phyloP scores from a whole-genome alignment of 1,284 basidiomycete genomes.

The Erythrobasidium hasegawianum region DNA sequence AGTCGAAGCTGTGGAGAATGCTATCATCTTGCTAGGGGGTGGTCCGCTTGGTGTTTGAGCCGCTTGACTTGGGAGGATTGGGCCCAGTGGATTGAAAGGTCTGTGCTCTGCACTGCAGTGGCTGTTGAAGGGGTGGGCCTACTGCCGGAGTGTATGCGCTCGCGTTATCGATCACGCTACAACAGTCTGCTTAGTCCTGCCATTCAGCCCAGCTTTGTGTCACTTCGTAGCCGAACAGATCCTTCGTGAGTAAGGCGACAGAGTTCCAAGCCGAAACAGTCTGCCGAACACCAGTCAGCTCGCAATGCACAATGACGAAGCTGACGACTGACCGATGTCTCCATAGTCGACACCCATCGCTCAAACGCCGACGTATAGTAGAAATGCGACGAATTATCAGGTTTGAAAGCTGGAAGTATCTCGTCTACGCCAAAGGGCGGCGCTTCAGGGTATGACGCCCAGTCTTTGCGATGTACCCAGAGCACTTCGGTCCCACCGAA shows the following conservation, averaged over 20 bases:
- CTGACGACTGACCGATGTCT: neutral
- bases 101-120: too few relatives aligned
- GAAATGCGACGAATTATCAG: slow-evolving; percentile 35
- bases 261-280: slow-evolving; percentile 43
- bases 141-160: too few relatives aligned
- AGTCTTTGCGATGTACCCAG: slow-evolving; percentile 76
- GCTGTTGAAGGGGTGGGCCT: too few relatives aligned
- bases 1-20: too few relatives aligned
- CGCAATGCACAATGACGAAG: too few relatives aligned
- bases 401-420: slow-evolving; percentile 35
- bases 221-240: slow-evolving; percentile 39
- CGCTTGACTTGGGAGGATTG: too few relatives aligned
- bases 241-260: slow-evolving; percentile 39
- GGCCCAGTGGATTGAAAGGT: too few relatives aligned
- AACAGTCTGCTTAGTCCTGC: neutral
- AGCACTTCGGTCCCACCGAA: slow-evolving; percentile 63
- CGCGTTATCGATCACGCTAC: too few relatives aligned
- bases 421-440: slow-evolving; percentile 24
- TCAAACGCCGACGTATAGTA: slow-evolving; percentile 45
- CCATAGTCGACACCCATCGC: slow-evolving; percentile 43
- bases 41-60: too few relatives aligned
- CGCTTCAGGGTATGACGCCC: slow-evolving; percentile 40
- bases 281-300: slow-evolving; percentile 14
- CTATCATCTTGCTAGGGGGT: too few relatives aligned
- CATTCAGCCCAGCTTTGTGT: slow-evolving; percentile 42